Percentiles rank a stretch among this genome's conserved stretches.
phyloP scores from a whole-genome alignment of 768 basidiomycete species.

The Lactarius hatsudake region DNA sequence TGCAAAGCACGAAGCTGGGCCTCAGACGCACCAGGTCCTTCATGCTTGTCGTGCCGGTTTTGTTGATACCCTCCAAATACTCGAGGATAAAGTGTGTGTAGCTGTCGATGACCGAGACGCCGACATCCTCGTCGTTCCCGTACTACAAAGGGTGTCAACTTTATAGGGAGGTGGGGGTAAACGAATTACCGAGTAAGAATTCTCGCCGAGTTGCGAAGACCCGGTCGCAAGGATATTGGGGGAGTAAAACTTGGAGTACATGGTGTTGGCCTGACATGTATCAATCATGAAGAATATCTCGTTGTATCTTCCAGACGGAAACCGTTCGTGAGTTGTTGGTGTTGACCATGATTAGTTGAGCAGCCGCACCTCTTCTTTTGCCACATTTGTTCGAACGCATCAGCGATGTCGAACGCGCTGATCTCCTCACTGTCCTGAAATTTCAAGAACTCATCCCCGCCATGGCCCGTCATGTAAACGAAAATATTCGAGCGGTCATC shows the following conservation, averaged over 20 bases:
- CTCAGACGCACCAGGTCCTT: constrained; percentile 68
- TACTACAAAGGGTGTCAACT: constrained; percentile 48
- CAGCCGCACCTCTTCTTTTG: constrained; percentile 77
- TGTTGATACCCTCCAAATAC: constrained; percentile 90
- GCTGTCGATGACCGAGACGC: constrained; percentile 92
- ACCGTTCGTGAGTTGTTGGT: background rate
- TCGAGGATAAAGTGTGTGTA: constrained; percentile 91
- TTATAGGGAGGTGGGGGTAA: background rate
- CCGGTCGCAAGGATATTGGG: constrained; percentile 92
- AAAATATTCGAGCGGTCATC: constrained; percentile 93
- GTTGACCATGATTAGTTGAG: background rate
- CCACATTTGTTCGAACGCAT: constrained; percentile 98
- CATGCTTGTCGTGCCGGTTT: constrained; percentile 79
- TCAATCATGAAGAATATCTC: constrained; percentile 98
- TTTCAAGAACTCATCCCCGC: constrained; percentile 97
- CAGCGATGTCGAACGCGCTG: constrained; percentile 94
- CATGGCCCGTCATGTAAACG: constrained; percentile 98
- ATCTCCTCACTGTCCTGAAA: constrained; percentile 99
- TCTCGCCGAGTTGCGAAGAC: constrained; percentile 79
- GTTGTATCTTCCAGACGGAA: constrained; percentile 61
- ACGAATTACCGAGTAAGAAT: constrained; percentile 81
- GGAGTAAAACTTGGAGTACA: constrained; percentile 92
- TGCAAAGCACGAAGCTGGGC: constrained; percentile 1
- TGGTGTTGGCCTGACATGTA: constrained; percentile 95
- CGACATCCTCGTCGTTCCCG: constrained; percentile 90